Conservation (phyloP, 2,329 filamentous ascomycete genomes). For the Cercospora canescens region DNA sequence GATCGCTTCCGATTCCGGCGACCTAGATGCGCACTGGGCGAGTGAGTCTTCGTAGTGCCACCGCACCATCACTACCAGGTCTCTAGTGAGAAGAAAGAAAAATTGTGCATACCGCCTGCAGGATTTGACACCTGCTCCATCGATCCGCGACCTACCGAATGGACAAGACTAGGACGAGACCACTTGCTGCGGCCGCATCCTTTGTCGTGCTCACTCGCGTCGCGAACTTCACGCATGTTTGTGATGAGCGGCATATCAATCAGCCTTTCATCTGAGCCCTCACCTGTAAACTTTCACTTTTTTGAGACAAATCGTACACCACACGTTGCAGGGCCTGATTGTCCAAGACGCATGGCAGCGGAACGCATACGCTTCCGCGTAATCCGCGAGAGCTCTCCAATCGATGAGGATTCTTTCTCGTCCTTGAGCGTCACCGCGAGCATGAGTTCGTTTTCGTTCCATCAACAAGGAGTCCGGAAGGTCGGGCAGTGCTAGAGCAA, state of each 20-base stretch:
- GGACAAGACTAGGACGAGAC: neutral
- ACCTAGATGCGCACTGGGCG: neutral
- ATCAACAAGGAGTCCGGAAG: no score
- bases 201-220: neutral
- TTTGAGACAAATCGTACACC: neutral
- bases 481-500: no score
- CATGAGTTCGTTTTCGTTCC: neutral
- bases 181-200: neutral
- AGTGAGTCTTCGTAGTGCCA: neutral
- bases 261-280: neutral
- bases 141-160: neutral
- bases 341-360: neutral
- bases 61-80: neutral
- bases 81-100: neutral
- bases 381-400: neutral
- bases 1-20: neutral
- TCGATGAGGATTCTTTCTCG: neutral
- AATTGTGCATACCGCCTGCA: neutral
- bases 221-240: neutral
- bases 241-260: neutral
- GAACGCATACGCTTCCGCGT: neutral
- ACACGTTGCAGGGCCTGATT: neutral
- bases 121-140: neutral
- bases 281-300: neutral
- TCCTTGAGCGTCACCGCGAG: neutral